A percentile compares a stretch with the other conserved stretches of the same genome.
Evolutionary conservation across 768 basidiomycete species (phyloP).

Genomic region (Boletus bicolor): DNA sequence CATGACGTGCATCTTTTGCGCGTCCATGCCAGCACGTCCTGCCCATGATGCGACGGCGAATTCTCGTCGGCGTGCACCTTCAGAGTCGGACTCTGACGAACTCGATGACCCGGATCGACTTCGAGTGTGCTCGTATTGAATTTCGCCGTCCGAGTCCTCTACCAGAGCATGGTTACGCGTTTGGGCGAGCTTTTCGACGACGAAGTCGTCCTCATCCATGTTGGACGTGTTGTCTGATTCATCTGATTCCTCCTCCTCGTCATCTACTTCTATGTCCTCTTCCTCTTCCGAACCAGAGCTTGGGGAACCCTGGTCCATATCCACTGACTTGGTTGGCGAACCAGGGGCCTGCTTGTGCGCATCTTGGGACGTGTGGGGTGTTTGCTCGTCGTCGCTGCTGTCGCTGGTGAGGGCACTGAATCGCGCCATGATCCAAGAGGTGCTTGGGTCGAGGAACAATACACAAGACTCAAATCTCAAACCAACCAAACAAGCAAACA

Average conservation of each 20-base stretch:
- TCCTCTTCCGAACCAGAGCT: constrained; percentile 28
- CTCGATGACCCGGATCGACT: constrained; percentile 35
- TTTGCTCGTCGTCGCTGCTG: constrained; percentile 50
- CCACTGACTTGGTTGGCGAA: constrained; percentile 23
- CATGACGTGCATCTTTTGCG: constrained; percentile 91
- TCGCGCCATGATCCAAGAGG: constrained; percentile 50
- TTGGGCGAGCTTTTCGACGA: constrained; percentile 23
- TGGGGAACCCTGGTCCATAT: constrained; percentile 33
- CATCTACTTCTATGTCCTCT: constrained; percentile 30
- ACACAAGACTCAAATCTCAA: constrained; percentile 14
- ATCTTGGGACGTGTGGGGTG: constrained; percentile 31
- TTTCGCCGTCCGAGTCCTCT: constrained; percentile 55
- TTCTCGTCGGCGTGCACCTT: constrained; percentile 28
- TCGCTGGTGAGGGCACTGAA: constrained; percentile 66
- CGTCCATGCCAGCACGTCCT: constrained; percentile 71
- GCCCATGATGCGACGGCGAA: constrained; percentile 67
- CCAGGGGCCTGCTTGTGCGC: constrained; percentile 12
- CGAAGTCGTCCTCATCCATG: constrained; percentile 51
- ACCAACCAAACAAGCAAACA: constrained; percentile 31
- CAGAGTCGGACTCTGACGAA: constrained; percentile 22
- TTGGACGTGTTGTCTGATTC: constrained; percentile 41
- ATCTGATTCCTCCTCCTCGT: constrained; percentile 37
- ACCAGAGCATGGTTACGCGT: constrained; percentile 46
- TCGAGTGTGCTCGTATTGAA: constrained; percentile 41
- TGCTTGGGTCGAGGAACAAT: constrained; percentile 19